Base-by-base conservation (phyloP, 495 filamentous ascomycete species). In the Aspergillus funiculosus region DNA sequence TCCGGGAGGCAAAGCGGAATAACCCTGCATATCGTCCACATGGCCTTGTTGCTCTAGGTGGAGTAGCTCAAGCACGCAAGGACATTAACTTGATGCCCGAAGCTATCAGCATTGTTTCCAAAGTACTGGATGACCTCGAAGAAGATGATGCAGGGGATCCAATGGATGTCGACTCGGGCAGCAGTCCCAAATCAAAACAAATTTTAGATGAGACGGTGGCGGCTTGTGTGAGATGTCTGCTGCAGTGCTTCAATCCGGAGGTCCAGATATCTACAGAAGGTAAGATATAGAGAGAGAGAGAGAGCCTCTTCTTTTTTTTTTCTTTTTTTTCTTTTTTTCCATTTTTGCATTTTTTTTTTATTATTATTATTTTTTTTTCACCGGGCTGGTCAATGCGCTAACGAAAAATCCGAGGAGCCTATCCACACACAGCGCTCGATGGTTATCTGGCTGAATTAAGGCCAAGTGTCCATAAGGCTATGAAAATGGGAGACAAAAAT, bases 1-100 rank as follows among this genome's bases (percentile, higher is more conserved):
- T 90, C 39, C 80, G 91, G 39, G 92, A 98, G 75, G 89, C 89
- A 6, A 94, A 89, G 69, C 80, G 92, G 11, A 86, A 86, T 51
- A 98, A 96, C 59, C 75, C 77, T 18, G 63, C 69, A 2, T 98
- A 95, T 63, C 79, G 86, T 10, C 85, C 82, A 15, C 75, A 85
- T 58, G 87, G 86, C 13, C 68, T 95, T 43, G 66, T 72, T 39
- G 82, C 77, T 29, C 68, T 97, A 8, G 89, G 86, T 47, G 74
- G 80, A 40, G 83, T 90, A 50, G 75, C 78, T 7, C 74, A 73
- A 26, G 76, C 73, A 27, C 75, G 82, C 46, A 71, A 71, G 14
- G 79, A 84, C 57, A 56, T 85, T 17, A 76, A 89, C 53, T 68
- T 95, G 61, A 82, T 82, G 54, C 64, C 69, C 0, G 79, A 85